Base-by-base conservation (phyloP, 2,329 filamentous ascomycete species). In the Huntiella moniliformis region DNA sequence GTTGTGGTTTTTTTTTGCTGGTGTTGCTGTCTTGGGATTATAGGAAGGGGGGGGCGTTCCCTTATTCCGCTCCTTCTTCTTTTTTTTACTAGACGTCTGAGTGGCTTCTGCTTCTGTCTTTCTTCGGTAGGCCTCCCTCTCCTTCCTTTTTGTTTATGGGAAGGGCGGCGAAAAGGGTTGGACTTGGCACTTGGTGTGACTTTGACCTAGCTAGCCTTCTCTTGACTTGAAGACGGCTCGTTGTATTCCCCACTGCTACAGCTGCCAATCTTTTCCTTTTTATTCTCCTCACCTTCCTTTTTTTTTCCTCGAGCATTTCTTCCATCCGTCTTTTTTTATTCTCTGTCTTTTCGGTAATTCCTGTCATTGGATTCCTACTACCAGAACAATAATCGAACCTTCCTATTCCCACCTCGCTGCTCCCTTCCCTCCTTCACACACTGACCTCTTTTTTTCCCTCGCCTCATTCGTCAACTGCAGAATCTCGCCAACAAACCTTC, bases 1-100 rank as follows among this genome's bases (percentile, higher is more conserved):
- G 22, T 28, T 28, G 22, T 28, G 22, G 7, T 5, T 6, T 28
- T 28, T 28, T 28, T 28, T 28, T 28, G 22, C 22, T 28, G 22
- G 22, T 28, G 22, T 28, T 6, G 22, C 22, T 28, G 22, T 28
- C 22, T 28, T 28, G 22, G 22, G 22, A 28, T 28, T 28, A 8
- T 10, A 8, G 22, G 22, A 28, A 28, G 22, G 22, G 22, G 22
- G 22, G 22, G 22, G 7, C 22, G 22, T 28, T 28, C 22, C 22
- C 40, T 44, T 46, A 42, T 51, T 35, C 45, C 45, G 49, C 48
- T 42, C 46, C 41, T 36, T 42, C 34, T 52, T 49, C 47, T 51
- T 42, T 44, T 44, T 33, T 33, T 37, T 39, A 1, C 48, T 51
- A 34, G 52, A 49, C 7, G 42, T 44, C 50, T 48, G 40, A 50